phyloP scores from a whole-genome alignment of 2,329 filamentous ascomycete species.

The Ophiostoma perfectum region DNA sequence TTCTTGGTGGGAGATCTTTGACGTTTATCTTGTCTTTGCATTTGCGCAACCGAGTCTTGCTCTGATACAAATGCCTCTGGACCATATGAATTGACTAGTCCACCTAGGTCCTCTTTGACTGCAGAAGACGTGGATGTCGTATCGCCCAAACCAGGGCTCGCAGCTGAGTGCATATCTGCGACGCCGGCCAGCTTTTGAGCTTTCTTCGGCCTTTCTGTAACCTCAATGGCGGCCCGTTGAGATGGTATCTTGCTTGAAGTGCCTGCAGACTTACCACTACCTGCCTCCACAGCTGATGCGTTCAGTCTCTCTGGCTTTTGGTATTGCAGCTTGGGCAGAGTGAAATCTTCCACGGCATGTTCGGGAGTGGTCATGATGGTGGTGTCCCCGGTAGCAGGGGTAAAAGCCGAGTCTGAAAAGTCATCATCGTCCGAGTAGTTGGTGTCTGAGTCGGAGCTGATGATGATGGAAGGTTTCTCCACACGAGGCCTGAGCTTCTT shows the following conservation, averaged over 20 bases:
- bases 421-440: background rate
- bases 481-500: constrained; percentile 20
- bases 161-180: background rate
- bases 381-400: background rate
- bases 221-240: background rate
- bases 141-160: background rate
- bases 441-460: constrained; percentile 20
- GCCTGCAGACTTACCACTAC: background rate
- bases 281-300: background rate
- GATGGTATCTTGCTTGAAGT: background rate
- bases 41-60: background rate
- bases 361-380: constrained; percentile 15
- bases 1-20: background rate
- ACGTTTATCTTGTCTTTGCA: background rate
- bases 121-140: background rate
- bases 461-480: constrained; percentile 19
- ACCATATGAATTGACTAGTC: background rate
- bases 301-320: background rate
- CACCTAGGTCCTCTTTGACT: background rate
- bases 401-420: background rate
- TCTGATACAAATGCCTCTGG: background rate
- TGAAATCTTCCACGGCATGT: background rate
- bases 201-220: background rate
- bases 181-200: background rate
- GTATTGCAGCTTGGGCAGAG: background rate